Evolutionary conservation across 139 green algal species (phyloP).

Genomic region (Chlorella sp.): DNA sequence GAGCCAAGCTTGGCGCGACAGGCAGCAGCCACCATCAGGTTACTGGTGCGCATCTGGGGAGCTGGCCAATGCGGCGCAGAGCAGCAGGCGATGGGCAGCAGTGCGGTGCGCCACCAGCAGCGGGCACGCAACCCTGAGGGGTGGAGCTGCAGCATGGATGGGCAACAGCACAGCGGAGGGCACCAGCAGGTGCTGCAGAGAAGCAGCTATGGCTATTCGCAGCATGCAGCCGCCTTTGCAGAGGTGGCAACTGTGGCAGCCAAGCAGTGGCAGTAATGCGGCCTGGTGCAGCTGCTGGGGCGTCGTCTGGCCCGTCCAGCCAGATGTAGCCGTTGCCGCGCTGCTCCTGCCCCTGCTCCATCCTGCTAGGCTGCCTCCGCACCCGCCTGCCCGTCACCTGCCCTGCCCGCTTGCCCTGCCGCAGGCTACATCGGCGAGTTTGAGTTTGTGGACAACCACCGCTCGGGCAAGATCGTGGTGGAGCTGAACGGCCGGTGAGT

Average conservation of each 20-base stretch:
- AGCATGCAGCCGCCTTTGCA: no score
- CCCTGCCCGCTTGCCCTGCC: no score
- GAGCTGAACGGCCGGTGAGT: constrained; percentile 94
- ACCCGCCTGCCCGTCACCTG: no score
- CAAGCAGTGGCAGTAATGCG: no score
- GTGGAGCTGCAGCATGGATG: background rate
- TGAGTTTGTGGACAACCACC: constrained; percentile 98
- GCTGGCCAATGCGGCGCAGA: background rate
- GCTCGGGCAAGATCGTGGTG: constrained; percentile 98
- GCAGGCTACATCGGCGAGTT: constrained; percentile 99
- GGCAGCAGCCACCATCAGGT: background rate
- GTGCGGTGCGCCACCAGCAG: background rate
- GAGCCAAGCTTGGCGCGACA: background rate
- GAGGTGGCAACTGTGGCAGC: no score
- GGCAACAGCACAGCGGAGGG: background rate
- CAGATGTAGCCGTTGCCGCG: no score
- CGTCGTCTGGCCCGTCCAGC: no score
- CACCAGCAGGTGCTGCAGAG: no score
- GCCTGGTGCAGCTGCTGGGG: no score
- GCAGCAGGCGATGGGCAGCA: background rate
- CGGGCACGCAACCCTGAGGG: background rate
- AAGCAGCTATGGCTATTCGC: no score
- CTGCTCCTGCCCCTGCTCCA: no score
- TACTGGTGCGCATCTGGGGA: background rate
- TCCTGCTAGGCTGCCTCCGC: no score